phyloP scores from a whole-genome alignment of 1,284 basidiomycete species.

The Apiotrichum gamsii region DNA sequence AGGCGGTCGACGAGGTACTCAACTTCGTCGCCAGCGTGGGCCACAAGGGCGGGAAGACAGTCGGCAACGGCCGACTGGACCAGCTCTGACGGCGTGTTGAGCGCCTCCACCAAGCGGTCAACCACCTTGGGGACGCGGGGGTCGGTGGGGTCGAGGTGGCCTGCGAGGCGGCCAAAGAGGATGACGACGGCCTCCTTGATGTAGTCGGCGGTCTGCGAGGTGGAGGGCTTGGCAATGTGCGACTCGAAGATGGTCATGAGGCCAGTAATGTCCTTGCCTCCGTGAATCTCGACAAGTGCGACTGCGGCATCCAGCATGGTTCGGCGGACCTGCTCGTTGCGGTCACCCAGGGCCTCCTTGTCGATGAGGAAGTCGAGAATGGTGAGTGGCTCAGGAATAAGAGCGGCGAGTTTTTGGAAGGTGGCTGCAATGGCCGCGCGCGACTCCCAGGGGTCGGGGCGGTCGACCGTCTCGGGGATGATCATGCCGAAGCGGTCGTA shows the following conservation, averaged over 20 bases:
- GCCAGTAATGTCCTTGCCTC: slow-evolving; percentile 62
- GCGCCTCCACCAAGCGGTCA: slow-evolving; percentile 79
- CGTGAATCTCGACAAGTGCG: slow-evolving; percentile 76
- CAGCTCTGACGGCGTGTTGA: slow-evolving; percentile 91
- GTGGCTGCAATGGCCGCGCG: slow-evolving; percentile 70
- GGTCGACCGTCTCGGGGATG: slow-evolving; percentile 79
- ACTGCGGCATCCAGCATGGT: slow-evolving; percentile 83
- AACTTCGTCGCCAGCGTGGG: slow-evolving; percentile 61
- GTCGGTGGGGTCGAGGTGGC: slow-evolving; percentile 75
- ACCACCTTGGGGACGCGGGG: slow-evolving; percentile 74
- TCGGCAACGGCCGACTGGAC: slow-evolving; percentile 97
- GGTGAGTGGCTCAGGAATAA: slow-evolving; percentile 59
- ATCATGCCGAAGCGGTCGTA: slow-evolving; percentile 92
- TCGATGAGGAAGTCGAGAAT: slow-evolving; percentile 85
- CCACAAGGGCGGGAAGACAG: slow-evolving; percentile 81
- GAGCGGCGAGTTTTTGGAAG: slow-evolving; percentile 64
- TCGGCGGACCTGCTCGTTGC: slow-evolving; percentile 70
- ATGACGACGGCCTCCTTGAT: slow-evolving; percentile 95
- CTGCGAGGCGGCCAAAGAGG: slow-evolving; percentile 85
- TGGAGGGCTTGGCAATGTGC: slow-evolving; percentile 61
- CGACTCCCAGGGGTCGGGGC: slow-evolving; percentile 85
- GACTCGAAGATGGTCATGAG: slow-evolving; percentile 82
- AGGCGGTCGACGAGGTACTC: slow-evolving; percentile 67
- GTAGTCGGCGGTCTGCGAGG: slow-evolving; percentile 70
- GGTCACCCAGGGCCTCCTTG: slow-evolving; percentile 82